Conservation (phyloP, 345 rosid species). For the Salix udensis region DNA sequence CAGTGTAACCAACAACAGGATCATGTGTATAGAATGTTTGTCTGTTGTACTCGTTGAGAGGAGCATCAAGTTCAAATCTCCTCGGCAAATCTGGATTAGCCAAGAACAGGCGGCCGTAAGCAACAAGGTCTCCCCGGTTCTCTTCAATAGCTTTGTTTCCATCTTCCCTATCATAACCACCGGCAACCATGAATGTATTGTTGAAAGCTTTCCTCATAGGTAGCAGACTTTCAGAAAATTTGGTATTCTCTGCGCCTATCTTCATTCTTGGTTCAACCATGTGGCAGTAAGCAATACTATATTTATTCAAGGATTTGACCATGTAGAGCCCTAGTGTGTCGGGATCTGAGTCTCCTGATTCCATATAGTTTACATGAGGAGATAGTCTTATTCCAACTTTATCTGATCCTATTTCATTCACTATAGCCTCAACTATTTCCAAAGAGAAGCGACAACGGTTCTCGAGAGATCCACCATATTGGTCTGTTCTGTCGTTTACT, state of each 20-base stretch:
- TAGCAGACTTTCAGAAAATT: constrained; percentile 32
- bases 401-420: constrained; percentile 56
- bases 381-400: constrained; percentile 60
- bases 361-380: constrained; percentile 47
- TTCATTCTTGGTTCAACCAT: constrained; percentile 64
- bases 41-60: constrained; percentile 49
- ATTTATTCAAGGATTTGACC: constrained; percentile 51
- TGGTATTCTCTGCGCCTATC: constrained; percentile 15
- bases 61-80: constrained; percentile 52
- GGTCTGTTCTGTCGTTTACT: constrained; percentile 48
- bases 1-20: constrained; percentile 53
- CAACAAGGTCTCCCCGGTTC: constrained; percentile 46
- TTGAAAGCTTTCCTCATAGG: constrained; percentile 57
- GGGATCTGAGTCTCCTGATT: constrained; percentile 59
- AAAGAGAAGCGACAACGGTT: constrained; percentile 54
- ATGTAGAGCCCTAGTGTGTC: constrained; percentile 52
- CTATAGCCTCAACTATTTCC: constrained; percentile 58
- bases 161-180: constrained; percentile 46
- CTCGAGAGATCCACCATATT: constrained; percentile 59
- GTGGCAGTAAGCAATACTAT: constrained; percentile 54
- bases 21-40: constrained; percentile 45
- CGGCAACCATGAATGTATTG: constrained; percentile 54
- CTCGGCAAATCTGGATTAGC: constrained; percentile 70
- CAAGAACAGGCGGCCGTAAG: constrained; percentile 49
- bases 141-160: constrained; percentile 44